Evolutionary conservation across 148 eudicot species (phyloP).

Genomic region (Suaeda aralocaspica): DNA sequence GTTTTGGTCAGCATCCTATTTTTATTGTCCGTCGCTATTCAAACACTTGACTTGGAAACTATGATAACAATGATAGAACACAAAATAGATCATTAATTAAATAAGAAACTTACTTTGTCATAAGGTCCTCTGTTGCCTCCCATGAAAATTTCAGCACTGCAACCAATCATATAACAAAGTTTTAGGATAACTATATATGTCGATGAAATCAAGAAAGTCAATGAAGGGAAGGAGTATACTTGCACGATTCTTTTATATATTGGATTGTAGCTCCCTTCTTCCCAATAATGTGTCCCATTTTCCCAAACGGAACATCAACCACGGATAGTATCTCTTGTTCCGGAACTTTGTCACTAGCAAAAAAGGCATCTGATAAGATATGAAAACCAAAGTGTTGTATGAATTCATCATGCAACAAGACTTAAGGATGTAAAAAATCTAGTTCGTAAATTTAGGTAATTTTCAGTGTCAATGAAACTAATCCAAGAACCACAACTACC

Average conservation of each 20-base stretch:
- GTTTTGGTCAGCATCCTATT: no score
- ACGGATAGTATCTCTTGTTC: constrained; percentile 26
- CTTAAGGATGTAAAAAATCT: background rate
- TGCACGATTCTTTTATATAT: constrained; percentile 27
- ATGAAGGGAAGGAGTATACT: constrained; percentile 20
- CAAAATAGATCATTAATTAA: background rate
- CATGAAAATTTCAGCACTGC: constrained; percentile 26
- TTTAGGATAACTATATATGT: background rate
- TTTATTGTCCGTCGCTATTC: no score
- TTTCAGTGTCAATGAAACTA: no score
- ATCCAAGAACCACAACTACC: no score
- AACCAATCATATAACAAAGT: constrained; percentile 2
- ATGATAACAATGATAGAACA: no score
- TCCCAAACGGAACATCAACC: constrained; percentile 23
- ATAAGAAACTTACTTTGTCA: constrained; percentile 20
- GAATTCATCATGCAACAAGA: background rate
- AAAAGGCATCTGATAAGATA: constrained; percentile 15
- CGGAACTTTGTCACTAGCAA: constrained; percentile 16
- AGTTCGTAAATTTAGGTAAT: no score
- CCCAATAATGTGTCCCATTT: constrained; percentile 33
- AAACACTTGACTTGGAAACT: no score
- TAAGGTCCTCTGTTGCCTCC: constrained; percentile 25
- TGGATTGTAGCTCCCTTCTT: constrained; percentile 29
- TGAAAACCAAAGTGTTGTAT: background rate
- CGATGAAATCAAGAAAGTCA: background rate